These are phyloP conservation scores for Barnettozyma wickerhamii DNA, from an alignment of 805 yeast species.

Conservation along the genomic window DNA sequence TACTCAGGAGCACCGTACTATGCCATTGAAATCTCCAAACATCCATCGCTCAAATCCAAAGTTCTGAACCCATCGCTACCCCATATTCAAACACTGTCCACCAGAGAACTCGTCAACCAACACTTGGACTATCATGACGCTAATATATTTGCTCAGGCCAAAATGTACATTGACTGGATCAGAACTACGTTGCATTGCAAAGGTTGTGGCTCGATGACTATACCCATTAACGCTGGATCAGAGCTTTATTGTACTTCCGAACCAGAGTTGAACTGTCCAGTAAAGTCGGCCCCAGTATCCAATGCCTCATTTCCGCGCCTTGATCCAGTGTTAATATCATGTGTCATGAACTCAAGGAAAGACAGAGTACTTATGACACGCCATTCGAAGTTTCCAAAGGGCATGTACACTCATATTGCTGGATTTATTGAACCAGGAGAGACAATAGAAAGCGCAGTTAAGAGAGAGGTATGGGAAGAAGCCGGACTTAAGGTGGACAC, in stretches of 20 bases:
- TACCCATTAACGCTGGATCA: slow-evolving; percentile 67
- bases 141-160: slow-evolving; percentile 72
- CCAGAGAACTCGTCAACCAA: slow-evolving; percentile 23
- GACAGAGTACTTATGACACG: slow-evolving; percentile 67
- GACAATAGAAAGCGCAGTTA: slow-evolving; percentile 81
- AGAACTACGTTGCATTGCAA: slow-evolving; percentile 72
- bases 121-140: slow-evolving; percentile 41
- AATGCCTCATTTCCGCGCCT: slow-evolving; percentile 94
- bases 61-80: slow-evolving; percentile 1
- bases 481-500: slow-evolving; percentile 62
- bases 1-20: slow-evolving; percentile 61
- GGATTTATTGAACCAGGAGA: slow-evolving; percentile 97
- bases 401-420: slow-evolving; percentile 81
- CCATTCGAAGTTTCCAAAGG: slow-evolving; percentile 45
- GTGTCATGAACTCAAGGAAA: slow-evolving; percentile 60
- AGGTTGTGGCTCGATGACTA: slow-evolving; percentile 70
- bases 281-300: slow-evolving; percentile 39
- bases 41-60: slow-evolving; percentile 13
- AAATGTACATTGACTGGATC: slow-evolving; percentile 85
- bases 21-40: slow-evolving; percentile 52
- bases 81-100: slow-evolving; percentile 7
- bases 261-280: slow-evolving; percentile 17
- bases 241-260: slow-evolving; percentile 44
- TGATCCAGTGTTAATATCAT: slow-evolving; percentile 83
- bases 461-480: slow-evolving; percentile 92